Percentiles rank a stretch among this genome's conserved stretches.
These are phyloP conservation scores for Periconia sp. DNA, from an alignment of 2,329 filamentous ascomycete genomes.

Conservation along the genomic window DNA sequence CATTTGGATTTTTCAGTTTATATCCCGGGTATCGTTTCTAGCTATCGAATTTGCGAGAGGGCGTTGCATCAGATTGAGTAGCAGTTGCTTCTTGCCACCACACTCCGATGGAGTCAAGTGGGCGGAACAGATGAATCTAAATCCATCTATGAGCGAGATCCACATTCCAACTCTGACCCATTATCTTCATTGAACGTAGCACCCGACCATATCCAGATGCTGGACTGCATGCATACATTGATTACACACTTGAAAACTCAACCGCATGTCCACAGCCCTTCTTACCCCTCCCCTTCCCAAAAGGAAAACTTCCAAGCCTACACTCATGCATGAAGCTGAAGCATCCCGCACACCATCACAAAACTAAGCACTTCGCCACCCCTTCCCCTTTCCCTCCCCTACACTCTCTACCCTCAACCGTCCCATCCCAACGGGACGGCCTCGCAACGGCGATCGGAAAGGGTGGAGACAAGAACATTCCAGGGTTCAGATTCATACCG, in stretches of 20 bases:
- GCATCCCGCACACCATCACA: not conserved
- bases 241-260: too few relatives aligned
- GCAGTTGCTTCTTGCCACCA: not conserved
- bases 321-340: too few relatives aligned
- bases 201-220: too few relatives aligned
- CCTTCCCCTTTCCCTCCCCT: not conserved
- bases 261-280: too few relatives aligned
- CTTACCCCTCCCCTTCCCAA: too few relatives aligned
- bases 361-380: not conserved
- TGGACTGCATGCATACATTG: too few relatives aligned
- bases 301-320: too few relatives aligned
- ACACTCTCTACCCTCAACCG: not conserved
- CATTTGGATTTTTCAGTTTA: slow-evolving; percentile 13
- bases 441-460: not conserved
- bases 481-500: too few relatives aligned
- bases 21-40: not conserved
- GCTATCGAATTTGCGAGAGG: not conserved
- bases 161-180: not conserved
- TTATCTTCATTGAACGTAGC: too few relatives aligned
- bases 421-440: not conserved
- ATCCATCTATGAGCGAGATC: not conserved
- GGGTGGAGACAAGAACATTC: not conserved
- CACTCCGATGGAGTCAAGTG: not conserved
- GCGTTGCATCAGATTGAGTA: slow-evolving; percentile 15
- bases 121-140: not conserved